Base-by-base conservation (phyloP, 495 filamentous ascomycete genomes). In the Lasiosphaeriaceae sp. region DNA sequence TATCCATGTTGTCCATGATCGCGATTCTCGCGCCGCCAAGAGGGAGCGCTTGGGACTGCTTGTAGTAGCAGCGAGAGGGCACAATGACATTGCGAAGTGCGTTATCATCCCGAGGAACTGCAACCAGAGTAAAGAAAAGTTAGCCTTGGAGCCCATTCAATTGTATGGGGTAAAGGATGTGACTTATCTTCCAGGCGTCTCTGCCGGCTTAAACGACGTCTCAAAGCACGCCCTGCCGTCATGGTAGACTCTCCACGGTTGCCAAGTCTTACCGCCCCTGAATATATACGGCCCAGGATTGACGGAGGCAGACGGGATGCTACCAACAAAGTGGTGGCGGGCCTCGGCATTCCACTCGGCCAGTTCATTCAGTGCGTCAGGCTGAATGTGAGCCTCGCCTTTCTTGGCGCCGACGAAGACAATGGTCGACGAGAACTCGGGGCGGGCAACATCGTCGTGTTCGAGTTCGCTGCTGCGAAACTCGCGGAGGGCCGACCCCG, bases 1-100 rank as follows among this genome's bases (percentile, higher is more conserved):
- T 17, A 16, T 52, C 22, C 35, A 58, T 35, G 20, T 46, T 58
- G 49, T 58, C 55, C 19, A 47, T 55, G 22, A 55, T 12, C 8
- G 17, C 21, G 52, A 55, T 47, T 24, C 52, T 39, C 17, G 26
- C 24, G 5, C 52, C 52, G 16, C 16, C 52, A 7, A 55, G 39
- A 6, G 52, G 52, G 24, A 21, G 48, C 11, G 20, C 5, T 20
- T 50, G 29, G 20, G 48, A 50, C 21, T 21, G 48, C 48, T 50
- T 50, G 24, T 22, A 50, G 24, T 50, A 50, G 23, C 48, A 50
- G 16, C 48, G 48, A 2, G 48, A 50, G 11, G 48, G 48, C 48
- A 50, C 48, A 31, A 50, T 50, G 24, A 50, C 48, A 14, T 24
- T 50, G 22, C 29, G 11, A 17, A 31, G n/a, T n/a, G n/a, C 24